A percentile compares a stretch with the other conserved stretches of the same genome.
Evolutionary conservation across 2,329 filamentous ascomycete genomes (phyloP).

Genomic region (Aotearoamyces nothofagi): DNA sequence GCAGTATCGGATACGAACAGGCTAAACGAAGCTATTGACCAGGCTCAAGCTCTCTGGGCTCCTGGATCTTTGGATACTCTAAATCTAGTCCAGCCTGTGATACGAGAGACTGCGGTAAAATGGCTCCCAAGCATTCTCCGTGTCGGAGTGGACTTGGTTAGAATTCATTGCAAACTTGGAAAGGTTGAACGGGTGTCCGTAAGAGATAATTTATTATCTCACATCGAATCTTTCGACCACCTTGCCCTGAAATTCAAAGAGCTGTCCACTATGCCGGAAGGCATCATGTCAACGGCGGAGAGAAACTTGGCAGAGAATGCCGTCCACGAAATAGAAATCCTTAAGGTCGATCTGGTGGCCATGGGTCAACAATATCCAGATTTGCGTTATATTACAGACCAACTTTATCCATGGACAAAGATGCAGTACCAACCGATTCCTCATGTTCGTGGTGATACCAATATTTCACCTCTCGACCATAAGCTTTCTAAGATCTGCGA

Average conservation of each 20-base stretch:
- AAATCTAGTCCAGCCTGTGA: conserved; percentile 18
- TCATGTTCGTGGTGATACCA: conserved; percentile 4
- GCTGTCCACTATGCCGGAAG: conserved; percentile 32
- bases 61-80: conserved; percentile 14
- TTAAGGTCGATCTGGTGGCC: conserved; percentile 21
- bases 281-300: conserved; percentile 28
- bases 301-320: conserved; percentile 9
- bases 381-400: conserved; percentile 47
- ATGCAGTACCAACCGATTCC: conserved; percentile 16
- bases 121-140: conserved; percentile 61
- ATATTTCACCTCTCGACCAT: conserved; percentile 32
- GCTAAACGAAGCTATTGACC: conserved; percentile 11
- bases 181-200: conserved; percentile 28
- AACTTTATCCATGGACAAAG: conserved; percentile 50
- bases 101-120: conserved; percentile 3
- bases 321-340: conserved; percentile 5
- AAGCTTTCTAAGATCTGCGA: conserved; percentile 53
- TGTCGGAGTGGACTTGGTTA: conserved; percentile 44
- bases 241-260: conserved; percentile 26
- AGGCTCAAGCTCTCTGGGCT: conserved; percentile 24
- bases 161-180: conserved; percentile 52
- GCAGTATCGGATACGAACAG: conserved; percentile 6
- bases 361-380: conserved; percentile 35
- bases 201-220: conserved; percentile 29
- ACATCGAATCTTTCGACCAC: conserved; percentile 31